Base-by-base conservation (phyloP, 208 protist genomes). In the Strigomonas culicis region DNA sequence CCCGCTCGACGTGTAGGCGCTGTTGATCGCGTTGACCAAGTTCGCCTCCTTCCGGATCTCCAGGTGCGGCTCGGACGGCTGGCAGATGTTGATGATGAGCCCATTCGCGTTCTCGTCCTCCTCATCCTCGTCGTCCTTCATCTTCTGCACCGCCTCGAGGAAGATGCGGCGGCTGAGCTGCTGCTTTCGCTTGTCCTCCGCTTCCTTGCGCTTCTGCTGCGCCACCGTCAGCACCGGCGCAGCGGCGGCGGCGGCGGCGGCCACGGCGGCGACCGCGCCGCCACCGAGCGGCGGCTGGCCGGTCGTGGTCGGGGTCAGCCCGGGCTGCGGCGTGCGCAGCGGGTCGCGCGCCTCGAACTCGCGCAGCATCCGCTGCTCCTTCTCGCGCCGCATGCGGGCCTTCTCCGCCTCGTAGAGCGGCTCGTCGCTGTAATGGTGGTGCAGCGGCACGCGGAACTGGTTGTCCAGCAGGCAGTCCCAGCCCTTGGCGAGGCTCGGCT, bases 1-100 rank as follows among this genome's bases (percentile, higher is more conserved):
- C 1, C 88, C 85, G 34, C 63, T 84, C 0, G 82, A 86, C 11
- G 82, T 84, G 75, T 94, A 89, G 24, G 88, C 88, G 53, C 75
- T 79, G 57, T 72, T 79, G 59, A 94, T 79, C 0, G 82, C 73
- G 67, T 94, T 94, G 21, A 83, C 79, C 28, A 89, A 31, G 17
- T 77, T 81, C 22, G 68, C 72, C 68, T 85, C 71, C 25, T 69
- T 58, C 4, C 31, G 39, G 19, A 86, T 60, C 57, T 88, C 71
- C 25, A 94, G 52, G 47, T 61, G 75, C 50, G 78, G 78, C 62
- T 74, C 72, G 3, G 41, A 62, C 19, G 64, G 53, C 22, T 21
- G 2, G 59, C 74, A 75, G 24, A 41, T 24, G 46, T 77, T 82
- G 41, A 59, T 52, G 47, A 68, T 58, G 0, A 59, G 67, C 57